Evolutionary conservation across 768 basidiomycete species (phyloP).

Genomic region (Lentinula detonsa): DNA sequence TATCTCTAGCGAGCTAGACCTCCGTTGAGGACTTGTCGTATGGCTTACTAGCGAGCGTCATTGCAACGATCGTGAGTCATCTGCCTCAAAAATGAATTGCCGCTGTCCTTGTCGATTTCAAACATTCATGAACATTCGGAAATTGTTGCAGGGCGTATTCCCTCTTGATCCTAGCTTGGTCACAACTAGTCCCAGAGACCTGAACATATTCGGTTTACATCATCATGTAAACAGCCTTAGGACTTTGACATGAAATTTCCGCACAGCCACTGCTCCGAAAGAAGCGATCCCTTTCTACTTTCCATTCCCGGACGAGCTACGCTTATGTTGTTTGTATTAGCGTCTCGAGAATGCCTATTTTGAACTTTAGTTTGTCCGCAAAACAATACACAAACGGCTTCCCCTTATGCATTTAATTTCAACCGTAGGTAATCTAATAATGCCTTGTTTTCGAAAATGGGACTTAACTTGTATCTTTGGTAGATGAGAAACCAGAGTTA

Average conservation of each 20-base stretch:
- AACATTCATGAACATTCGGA: too few species aligned
- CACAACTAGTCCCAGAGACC: too few species aligned
- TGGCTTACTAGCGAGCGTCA: too few species aligned
- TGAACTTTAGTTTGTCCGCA: background rate
- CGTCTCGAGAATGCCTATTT: background rate
- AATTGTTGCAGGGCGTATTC: too few species aligned
- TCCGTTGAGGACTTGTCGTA: too few species aligned
- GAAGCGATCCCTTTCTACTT: background rate
- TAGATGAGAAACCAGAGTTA: background rate
- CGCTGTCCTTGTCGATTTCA: too few species aligned
- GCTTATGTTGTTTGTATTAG: background rate
- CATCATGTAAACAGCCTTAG: too few species aligned
- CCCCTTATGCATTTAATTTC: background rate
- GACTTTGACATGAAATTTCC: background rate
- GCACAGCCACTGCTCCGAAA: slow-evolving; percentile 4
- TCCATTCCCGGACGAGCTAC: background rate
- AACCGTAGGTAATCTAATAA: background rate
- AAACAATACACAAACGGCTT: background rate
- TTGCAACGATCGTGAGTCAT: too few species aligned
- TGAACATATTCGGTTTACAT: too few species aligned
- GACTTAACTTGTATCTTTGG: background rate
- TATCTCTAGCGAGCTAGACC: too few species aligned
- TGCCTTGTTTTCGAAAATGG: slow-evolving; percentile 4
- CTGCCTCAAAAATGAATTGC: too few species aligned
- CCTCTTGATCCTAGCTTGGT: too few species aligned